A percentile compares a stretch with the other conserved stretches of the same genome.
These are phyloP conservation scores for Cytospora chrysosperma DNA, from an alignment of 2,329 filamentous ascomycete genomes.

Conservation along the genomic window DNA sequence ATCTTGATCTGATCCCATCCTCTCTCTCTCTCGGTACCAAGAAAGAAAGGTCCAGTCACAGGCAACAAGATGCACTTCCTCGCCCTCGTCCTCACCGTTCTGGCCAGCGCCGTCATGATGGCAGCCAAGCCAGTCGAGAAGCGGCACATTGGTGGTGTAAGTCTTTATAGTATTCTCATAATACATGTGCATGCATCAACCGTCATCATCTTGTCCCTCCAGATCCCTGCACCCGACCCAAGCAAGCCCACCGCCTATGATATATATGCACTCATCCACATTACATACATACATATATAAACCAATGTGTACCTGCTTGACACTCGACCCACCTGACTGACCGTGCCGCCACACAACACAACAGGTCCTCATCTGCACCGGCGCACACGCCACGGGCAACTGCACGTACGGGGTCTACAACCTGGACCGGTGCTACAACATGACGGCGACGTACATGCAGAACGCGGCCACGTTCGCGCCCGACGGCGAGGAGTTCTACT, in stretches of 20 bases:
- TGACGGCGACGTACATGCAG: slow-evolving; percentile 39
- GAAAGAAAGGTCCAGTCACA: not conserved
- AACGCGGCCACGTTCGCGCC: slow-evolving; percentile 51
- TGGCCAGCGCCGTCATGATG: slow-evolving; percentile 22
- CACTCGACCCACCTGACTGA: too few species aligned
- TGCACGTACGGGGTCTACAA: slow-evolving; percentile 46
- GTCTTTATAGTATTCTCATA: too few species aligned
- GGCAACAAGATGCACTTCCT: slow-evolving; percentile 20
- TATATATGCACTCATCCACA: too few species aligned
- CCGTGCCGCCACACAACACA: too few species aligned
- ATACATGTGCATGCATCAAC: too few species aligned
- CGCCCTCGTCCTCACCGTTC: slow-evolving; percentile 1
- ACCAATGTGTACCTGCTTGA: too few species aligned
- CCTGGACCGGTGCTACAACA: slow-evolving; percentile 46
- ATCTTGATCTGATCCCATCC: not conserved
- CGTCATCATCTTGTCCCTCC: too few species aligned
- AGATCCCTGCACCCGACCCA: too few species aligned
- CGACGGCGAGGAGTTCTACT: slow-evolving; percentile 49
- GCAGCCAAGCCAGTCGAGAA: slow-evolving; percentile 35
- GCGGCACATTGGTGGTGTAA: slow-evolving; percentile 48
- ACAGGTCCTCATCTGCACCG: slow-evolving; percentile 51
- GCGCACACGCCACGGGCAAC: slow-evolving; percentile 47
- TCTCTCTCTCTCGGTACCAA: not conserved
- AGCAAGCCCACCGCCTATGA: too few species aligned
- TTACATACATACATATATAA: too few species aligned